Conservation (phyloP, 148 eudicot species). For the Vaccinium macrocarpon region DNA sequence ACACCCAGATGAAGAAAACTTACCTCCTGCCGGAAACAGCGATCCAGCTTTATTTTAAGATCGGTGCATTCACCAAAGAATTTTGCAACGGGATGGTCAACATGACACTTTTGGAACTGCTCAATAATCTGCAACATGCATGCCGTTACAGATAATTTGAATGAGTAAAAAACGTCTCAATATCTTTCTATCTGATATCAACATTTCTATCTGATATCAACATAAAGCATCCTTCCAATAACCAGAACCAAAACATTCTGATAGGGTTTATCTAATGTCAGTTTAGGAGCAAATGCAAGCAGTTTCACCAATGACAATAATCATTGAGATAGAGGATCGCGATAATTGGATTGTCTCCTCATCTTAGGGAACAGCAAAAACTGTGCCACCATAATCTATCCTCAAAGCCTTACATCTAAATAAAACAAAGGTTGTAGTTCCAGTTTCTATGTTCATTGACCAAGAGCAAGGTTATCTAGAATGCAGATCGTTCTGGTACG, state of each 20-base stretch:
- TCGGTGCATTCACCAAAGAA: conserved; percentile 88
- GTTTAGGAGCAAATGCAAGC: conserved; percentile 2
- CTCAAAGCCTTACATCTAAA: background rate
- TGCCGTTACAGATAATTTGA: background rate
- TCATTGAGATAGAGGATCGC: too few relatives aligned
- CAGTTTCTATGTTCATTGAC: background rate
- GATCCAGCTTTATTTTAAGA: conserved; percentile 87
- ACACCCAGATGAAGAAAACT: conserved; percentile 12
- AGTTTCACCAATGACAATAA: background rate
- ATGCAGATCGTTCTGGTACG: background rate
- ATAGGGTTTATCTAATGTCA: background rate
- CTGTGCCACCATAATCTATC: background rate
- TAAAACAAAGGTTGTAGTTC: background rate
- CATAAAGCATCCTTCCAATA: background rate
- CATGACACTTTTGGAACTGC: conserved; percentile 81
- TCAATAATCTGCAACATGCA: conserved; percentile 70
- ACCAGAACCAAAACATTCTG: background rate
- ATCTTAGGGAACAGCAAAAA: background rate
- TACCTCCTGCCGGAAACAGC: conserved; percentile 89
- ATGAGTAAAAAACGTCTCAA: background rate
- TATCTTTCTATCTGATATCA: background rate
- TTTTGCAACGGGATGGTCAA: conserved; percentile 74
- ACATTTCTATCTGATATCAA: background rate
- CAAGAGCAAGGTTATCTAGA: background rate
- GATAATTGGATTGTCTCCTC: background rate